phyloP scores from a whole-genome alignment of 2,329 filamentous ascomycete genomes.

The Neofusicoccum sp. region DNA sequence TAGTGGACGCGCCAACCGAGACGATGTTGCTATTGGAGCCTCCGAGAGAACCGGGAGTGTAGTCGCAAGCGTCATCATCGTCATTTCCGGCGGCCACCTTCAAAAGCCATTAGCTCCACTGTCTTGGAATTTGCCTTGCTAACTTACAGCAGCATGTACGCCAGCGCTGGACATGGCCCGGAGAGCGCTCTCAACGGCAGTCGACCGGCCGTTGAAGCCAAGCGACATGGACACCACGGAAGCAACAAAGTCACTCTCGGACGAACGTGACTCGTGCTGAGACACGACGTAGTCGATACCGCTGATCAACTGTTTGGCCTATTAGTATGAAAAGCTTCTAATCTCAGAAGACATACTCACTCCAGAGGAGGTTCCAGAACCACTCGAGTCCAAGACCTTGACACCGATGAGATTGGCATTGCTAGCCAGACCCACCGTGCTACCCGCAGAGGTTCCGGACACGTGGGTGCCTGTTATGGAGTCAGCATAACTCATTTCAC shows the following conservation, averaged over 20 bases:
- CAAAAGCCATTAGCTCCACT: neutral
- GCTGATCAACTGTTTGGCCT: conserved; percentile 33
- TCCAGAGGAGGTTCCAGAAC: conserved; percentile 30
- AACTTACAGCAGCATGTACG: conserved; percentile 19
- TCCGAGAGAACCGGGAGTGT: conserved; percentile 30
- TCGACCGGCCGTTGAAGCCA: conserved; percentile 28
- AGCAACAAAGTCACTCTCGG: conserved; percentile 29
- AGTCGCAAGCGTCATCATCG: conserved; percentile 26
- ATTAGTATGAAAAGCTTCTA: too few relatives aligned
- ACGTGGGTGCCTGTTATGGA: conserved; percentile 32
- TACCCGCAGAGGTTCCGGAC: conserved; percentile 34
- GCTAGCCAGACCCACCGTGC: conserved; percentile 36
- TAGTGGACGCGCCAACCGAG: conserved; percentile 39
- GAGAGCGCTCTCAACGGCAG: conserved; percentile 15
- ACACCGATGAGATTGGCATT: conserved; percentile 36
- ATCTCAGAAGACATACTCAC: neutral
- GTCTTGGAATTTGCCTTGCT: neutral
- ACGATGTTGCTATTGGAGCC: conserved; percentile 35
- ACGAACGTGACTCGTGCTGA: conserved; percentile 34
- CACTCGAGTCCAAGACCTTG: conserved; percentile 35
- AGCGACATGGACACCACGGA: conserved; percentile 42
- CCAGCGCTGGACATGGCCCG: conserved; percentile 3
- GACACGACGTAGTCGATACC: conserved; percentile 39
- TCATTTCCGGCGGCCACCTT: conserved; percentile 38
- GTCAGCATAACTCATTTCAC: neutral